Evolutionary conservation across 148 eudicot species (phyloP).

Genomic region (Nepenthes mirabilis): DNA sequence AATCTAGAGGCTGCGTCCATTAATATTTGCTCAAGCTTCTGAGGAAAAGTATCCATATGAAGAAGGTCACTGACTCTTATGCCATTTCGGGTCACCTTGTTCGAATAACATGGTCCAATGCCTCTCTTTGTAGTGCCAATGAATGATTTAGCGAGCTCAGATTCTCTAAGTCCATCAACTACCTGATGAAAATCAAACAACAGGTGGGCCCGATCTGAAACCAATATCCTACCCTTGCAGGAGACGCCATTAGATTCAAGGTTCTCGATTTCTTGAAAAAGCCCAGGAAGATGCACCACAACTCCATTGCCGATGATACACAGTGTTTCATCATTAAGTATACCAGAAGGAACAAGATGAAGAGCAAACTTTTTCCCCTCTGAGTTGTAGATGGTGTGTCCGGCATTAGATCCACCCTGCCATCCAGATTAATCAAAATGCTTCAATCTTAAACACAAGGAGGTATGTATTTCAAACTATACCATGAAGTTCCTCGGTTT

Average conservation of each 20-base stretch:
- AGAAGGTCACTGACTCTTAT: conserved; percentile 81
- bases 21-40: conserved; percentile 71
- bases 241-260: conserved; percentile 83
- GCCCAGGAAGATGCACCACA: conserved; percentile 87
- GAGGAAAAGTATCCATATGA: conserved; percentile 88
- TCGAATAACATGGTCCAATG: conserved; percentile 83
- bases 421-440: conserved; percentile 5
- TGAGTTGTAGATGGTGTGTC: conserved; percentile 86
- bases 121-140: conserved; percentile 96
- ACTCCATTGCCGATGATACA: conserved; percentile 96
- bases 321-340: conserved; percentile 72
- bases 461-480: background rate
- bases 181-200: conserved; percentile 82
- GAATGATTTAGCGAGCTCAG: conserved; percentile 80
- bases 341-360: conserved; percentile 95
- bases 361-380: conserved; percentile 97
- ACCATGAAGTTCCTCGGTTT: background rate
- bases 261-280: conserved; percentile 77
- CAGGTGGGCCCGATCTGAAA: conserved; percentile 93
- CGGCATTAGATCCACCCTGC: conserved; percentile 97
- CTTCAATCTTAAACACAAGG: conserved; percentile 1
- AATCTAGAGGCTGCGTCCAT: conserved; percentile 84
- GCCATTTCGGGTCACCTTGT: conserved; percentile 85
- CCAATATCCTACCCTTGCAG: conserved; percentile 75
- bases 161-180: conserved; percentile 86